These are phyloP conservation scores for Azolla pinnata DNA, from an alignment of 75 land plant genomes.

Conservation along the genomic window DNA sequence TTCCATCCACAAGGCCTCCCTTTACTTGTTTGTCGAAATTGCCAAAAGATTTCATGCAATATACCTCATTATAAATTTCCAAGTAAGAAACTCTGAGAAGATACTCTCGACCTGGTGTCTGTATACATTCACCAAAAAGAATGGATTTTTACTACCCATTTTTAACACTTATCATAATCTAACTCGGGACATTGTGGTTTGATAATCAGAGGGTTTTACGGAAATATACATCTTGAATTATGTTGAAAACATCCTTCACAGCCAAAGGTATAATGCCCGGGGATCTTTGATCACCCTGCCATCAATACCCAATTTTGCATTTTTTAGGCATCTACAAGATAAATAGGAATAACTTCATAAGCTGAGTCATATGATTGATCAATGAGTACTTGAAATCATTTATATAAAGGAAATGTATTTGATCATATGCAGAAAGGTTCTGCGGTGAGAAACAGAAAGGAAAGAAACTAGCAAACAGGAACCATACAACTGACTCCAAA, in stretches of 20 bases:
- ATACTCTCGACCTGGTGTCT: slow-evolving; percentile 87
- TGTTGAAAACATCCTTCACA: slow-evolving; percentile 89
- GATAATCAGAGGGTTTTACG: not conserved
- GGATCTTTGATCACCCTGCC: slow-evolving; percentile 83
- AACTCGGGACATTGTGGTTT: not conserved
- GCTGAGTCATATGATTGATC: not conserved
- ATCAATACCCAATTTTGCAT: slow-evolving; percentile 3
- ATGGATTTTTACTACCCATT: not conserved
- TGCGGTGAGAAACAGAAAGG: no score
- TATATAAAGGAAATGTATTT: not conserved
- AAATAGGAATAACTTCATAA: not conserved
- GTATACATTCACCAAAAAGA: slow-evolving; percentile 10
- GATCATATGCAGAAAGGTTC: not conserved
- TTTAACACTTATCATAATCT: not conserved
- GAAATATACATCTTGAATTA: slow-evolving; percentile 79
- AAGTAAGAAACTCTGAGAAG: slow-evolving; percentile 86
- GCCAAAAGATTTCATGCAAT: not conserved
- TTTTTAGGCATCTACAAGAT: not conserved
- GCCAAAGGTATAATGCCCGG: slow-evolving; percentile 95
- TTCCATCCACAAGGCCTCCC: not conserved
- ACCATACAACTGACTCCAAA: no score
- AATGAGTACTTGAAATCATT: not conserved
- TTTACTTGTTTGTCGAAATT: not conserved
- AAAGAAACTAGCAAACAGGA: no score
- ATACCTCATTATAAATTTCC: slow-evolving; percentile 92